Evolutionary conservation across 2,329 filamentous ascomycete genomes (phyloP), one percentile per base, ranked within the genome.

Genomic region (Orbilia blumenaviensis): DNA sequence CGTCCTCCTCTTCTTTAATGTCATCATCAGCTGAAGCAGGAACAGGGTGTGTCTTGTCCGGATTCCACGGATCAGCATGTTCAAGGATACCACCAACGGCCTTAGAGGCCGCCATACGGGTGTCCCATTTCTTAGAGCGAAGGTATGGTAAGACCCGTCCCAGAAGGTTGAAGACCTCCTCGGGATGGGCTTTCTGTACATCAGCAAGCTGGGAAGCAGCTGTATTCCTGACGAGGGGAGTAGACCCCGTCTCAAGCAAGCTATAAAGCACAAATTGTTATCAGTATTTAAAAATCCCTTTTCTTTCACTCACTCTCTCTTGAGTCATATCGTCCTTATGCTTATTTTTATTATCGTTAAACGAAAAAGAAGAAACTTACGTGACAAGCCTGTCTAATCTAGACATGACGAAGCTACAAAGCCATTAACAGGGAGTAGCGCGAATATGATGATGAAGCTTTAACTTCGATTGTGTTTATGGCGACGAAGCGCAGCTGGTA

Each of bases 161-260:
- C 10, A 99, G 87, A 5, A 99, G 87, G 82, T 98, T 97, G 84
- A 98, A 98, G 0, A 99, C 86, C 83, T 99, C 96, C 84, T 99
- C 94, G 0, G 95, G 95, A 81, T 98, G 95, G 83, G 95, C 92
- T 82, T 97, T 98, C 84, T 99, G 96, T 83, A 97, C 95, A 84
- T 99, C 95, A 77, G 94, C 95, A 78, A 99, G 88, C 84, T 99
- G 95, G 82, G 96, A 93, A 77, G 96, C 95, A 78, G 95, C 96
- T 78, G 95, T 99, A 82, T 97, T 96, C 80, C 96, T 91, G 82
- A 99, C 98, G 79, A 99, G 87, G 82, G 91, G 91, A 76, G 95
- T 99, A 84, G 94, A 98, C 80, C 95, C 95, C 71, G 95, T 98
- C 87, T 99, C 95, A 80, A 99, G 90, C 82, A 99, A 89, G 79